Base-by-base conservation (phyloP, 2,329 filamentous ascomycete genomes). In the Xylariaceae sp. region DNA sequence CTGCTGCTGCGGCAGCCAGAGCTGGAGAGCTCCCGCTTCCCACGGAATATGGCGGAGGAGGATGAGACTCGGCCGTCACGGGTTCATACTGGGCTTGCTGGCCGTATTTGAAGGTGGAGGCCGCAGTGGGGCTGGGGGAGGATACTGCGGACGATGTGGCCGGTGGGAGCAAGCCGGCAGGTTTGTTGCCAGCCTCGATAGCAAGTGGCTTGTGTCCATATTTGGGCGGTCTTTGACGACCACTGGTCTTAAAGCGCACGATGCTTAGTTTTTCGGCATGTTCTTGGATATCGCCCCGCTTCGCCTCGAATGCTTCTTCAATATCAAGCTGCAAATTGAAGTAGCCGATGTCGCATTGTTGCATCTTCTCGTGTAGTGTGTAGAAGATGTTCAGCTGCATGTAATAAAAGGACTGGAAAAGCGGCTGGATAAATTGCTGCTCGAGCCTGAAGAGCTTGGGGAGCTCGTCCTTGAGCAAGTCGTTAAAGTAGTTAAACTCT, bases 361-460 rank as follows among this genome's bases (percentile, higher is more conserved):
- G 93, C 93, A 98, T 98, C 70, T 85, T 89, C 69, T 97, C 92
- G 66, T 98, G 93, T 43, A 98, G 76, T 1, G 93, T 98, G 70
- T 98, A 98, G 68, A 97, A 98, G 55, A 98, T 88, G 68, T 98
- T 98, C 55, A 98, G 80, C 69, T 98, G 93, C 93, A 98, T 98
- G 75, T 97, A 98, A 72, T 98, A 98, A 73, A 98, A 98, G 8
- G 88, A 95, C 67, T 97, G 93, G 76, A 98, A 98, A 6, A 98
- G 80, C 3, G 93, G 93, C 56, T 88, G 85, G 67, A 98, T 98
- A 66, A 98, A 97, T 67, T 97, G 86, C 53, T 85, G 81, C 67
- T 98, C 93, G 16, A 98, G 80, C 6, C 73, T 67, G 68, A 98
- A 98, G 10, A 98, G 79, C 67, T 90, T 89, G 22, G 93, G 93